Evolutionary conservation across 352 stramenopile genomes (phyloP).

Genomic region (Blastocystis hominis): DNA sequence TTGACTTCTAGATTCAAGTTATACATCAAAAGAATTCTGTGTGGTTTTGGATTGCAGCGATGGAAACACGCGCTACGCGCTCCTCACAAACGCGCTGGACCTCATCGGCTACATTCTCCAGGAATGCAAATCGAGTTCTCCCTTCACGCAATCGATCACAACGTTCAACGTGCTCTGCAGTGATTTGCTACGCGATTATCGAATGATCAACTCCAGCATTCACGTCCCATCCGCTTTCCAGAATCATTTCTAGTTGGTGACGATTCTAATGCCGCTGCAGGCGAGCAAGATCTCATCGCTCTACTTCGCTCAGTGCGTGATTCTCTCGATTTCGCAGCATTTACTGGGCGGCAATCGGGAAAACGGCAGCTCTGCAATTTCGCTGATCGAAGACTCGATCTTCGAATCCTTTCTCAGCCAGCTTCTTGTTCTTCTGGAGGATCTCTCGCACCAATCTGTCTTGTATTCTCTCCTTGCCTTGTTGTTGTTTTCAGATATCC

Average conservation of each 20-base stretch:
- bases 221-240: not conserved
- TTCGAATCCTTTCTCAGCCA: not conserved
- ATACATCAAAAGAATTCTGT: not conserved
- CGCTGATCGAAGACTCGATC: not conserved
- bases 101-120: not conserved
- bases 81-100: not conserved
- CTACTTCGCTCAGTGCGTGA: not conserved
- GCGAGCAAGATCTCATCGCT: not conserved
- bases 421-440: not conserved
- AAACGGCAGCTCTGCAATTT: not conserved
- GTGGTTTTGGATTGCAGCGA: conserved; percentile 17
- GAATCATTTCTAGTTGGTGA: not conserved
- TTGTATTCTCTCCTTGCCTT: not conserved
- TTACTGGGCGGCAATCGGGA: not conserved
- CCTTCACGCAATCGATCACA: conserved; percentile 13
- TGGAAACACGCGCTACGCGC: conserved; percentile 12
- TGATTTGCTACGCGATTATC: not conserved
- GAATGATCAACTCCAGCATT: not conserved
- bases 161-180: not conserved
- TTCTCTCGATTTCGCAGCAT: not conserved
- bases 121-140: not conserved
- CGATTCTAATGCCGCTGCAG: not conserved
- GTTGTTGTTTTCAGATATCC: not conserved
- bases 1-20: not conserved
- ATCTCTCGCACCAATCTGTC: not conserved